Percentiles rank a stretch among this genome's conserved stretches.
These are phyloP conservation scores for Clarireedia sp. DNA, from an alignment of 2,329 filamentous ascomycete species.

Conservation along the genomic window DNA sequence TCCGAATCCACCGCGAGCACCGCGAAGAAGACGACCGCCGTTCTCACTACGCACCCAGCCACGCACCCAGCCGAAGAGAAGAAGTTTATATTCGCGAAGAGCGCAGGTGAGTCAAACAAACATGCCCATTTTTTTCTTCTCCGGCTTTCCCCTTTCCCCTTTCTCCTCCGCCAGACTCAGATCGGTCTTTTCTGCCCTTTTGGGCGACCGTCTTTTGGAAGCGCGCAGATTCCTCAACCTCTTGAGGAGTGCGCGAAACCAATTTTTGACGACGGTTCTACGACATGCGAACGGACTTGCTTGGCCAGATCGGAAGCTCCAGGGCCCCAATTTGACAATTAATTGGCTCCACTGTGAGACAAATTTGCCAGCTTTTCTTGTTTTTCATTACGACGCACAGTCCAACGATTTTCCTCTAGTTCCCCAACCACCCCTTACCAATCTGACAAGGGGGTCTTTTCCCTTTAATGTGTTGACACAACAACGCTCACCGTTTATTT, in stretches of 20 bases:
- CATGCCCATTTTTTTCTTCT: neutral
- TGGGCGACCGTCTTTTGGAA: too few species aligned
- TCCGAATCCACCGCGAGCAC: slow-evolving; percentile 57
- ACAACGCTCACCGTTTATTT: slow-evolving; percentile 31
- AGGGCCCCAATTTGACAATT: slow-evolving; percentile 7
- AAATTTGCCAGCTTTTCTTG: slow-evolving; percentile 12
- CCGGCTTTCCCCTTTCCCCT: neutral
- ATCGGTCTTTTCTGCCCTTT: neutral
- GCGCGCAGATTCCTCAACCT: too few species aligned
- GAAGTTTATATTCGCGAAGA: slow-evolving; percentile 47
- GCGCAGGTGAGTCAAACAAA: slow-evolving; percentile 40
- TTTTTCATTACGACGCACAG: slow-evolving; percentile 10
- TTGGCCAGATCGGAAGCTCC: slow-evolving; percentile 8
- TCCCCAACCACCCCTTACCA: slow-evolving; percentile 11
- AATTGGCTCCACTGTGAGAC: slow-evolving; percentile 10
- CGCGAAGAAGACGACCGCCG: slow-evolving; percentile 61
- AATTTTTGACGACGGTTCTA: neutral
- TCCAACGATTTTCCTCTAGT: slow-evolving; percentile 8
- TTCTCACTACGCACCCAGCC: slow-evolving; percentile 55
- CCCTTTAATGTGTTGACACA: slow-evolving; percentile 31
- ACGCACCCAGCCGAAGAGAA: slow-evolving; percentile 32
- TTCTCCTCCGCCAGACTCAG: too few species aligned
- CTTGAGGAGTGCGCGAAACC: too few species aligned
- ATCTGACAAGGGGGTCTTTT: slow-evolving; percentile 13
- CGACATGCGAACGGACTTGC: slow-evolving; percentile 1